phyloP scores from a whole-genome alignment of 257 asterid species.

The Nemophila menziesii region DNA sequence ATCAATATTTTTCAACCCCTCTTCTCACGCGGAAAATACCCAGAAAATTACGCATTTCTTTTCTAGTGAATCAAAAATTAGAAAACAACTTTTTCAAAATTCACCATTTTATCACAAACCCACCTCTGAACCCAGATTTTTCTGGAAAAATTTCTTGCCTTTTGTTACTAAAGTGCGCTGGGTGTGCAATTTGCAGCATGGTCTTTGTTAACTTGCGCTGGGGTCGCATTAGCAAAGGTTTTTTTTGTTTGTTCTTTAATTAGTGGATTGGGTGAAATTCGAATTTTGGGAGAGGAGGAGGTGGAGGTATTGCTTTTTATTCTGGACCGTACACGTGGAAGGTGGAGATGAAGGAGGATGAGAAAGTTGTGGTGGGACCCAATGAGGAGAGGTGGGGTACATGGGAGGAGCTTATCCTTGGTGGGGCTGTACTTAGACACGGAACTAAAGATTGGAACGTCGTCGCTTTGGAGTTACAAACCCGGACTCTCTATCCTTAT shows the following conservation, averaged over 20 bases:
- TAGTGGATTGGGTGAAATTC: conserved; percentile 2
- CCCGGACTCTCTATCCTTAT: conserved; percentile 41
- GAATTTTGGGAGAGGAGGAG: background rate
- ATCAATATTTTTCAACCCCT: conserved; percentile 10
- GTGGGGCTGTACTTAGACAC: conserved; percentile 62
- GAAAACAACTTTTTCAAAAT: background rate
- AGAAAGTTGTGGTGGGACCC: conserved; percentile 21
- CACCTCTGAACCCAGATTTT: background rate
- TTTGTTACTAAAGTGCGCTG: conserved; percentile 17
- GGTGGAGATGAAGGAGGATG: conserved; percentile 30
- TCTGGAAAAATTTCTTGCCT: background rate
- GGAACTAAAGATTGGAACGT: conserved; percentile 58
- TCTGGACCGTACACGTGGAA: conserved; percentile 31
- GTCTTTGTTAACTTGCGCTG: conserved; percentile 21
- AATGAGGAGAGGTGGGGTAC: conserved; percentile 51
- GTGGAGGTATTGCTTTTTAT: conserved; percentile 5
- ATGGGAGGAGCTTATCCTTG: conserved; percentile 80
- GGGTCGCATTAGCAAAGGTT: conserved; percentile 11
- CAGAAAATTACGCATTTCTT: background rate
- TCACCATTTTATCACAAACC: conserved; percentile 1
- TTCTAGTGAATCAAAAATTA: background rate
- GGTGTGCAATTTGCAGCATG: conserved; percentile 11
- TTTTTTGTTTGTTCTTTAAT: too few relatives aligned
- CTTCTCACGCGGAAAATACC: conserved; percentile 12
- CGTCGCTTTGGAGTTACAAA: conserved; percentile 72